Base-by-base conservation (phyloP, 140 eudicot genomes). In the Oenanthe javanica region DNA sequence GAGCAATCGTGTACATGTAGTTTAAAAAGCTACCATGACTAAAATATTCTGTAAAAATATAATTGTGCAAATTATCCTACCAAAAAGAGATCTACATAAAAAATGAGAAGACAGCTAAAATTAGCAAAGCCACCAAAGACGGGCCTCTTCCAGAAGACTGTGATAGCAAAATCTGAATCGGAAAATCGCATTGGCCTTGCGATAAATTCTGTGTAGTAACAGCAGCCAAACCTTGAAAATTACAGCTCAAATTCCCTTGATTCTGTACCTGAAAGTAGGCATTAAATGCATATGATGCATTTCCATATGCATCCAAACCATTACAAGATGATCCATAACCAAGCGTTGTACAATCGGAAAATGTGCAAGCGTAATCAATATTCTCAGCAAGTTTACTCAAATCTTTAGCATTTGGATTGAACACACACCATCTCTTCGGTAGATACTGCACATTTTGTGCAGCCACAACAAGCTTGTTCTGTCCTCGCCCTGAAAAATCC, bases 231-330 rank as follows among this genome's bases (percentile, higher is more conserved):
- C 77, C 77, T 73, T 73, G 77, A 21, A 73, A 73, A 73, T 73
- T 73, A n/a, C 77, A 73, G 77, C 77, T 73, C 77, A 73, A 73
- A 21, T 73, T 48, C 52, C 54, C 77, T 45, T 73, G 77, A 73
- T 73, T 73, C 77, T 73, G 77, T 8, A 73, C 77, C 54, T 73
- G 77, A 23, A 73, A 73, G 36, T 73, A 73, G 25, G 77, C 77
- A 73, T 73, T 73, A 21, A 73, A 73, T 13, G 77, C 77, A 25
- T 73, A 73, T 12, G 77, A 73, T 18, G 54, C 77, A 23, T 73
- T 73, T 8, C 77, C 77, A 73, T 73, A 42, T 9, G 77, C 52
- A 73, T 73, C 77, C 52, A 73, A 45, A 6, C 77, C 77, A 45
- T 73, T 73, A 73, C 77, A 73, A 45, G 77, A 73, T 21, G 77